A percentile compares a stretch with the other conserved stretches of the same genome.
phyloP scores from a whole-genome alignment of 1,139 yeast species.

The Magnusiomyces starmeri region DNA sequence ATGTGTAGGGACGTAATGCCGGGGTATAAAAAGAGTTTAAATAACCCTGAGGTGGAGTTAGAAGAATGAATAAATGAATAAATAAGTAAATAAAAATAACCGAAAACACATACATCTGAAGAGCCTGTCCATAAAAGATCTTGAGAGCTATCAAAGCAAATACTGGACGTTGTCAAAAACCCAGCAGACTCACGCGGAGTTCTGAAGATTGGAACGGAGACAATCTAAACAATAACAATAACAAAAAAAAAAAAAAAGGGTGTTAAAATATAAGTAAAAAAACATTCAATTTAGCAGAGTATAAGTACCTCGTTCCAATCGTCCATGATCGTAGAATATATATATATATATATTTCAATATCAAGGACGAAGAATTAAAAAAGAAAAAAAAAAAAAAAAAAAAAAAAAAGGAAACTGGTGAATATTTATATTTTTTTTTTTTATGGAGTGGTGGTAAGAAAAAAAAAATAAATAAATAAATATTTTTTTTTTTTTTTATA shows the following conservation, averaged over 20 bases:
- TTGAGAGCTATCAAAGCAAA: slow-evolving; percentile 59
- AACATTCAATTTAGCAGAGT: too few species aligned
- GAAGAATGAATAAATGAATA: slow-evolving; percentile 20
- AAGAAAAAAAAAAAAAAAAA: slow-evolving; percentile 9
- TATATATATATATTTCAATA: neutral
- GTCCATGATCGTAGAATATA: slow-evolving; percentile 32
- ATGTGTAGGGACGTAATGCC: slow-evolving; percentile 40
- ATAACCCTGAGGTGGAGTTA: slow-evolving; percentile 32
- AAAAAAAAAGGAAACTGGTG: neutral
- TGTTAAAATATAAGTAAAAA: too few species aligned
- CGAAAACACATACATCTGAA: slow-evolving; percentile 35
- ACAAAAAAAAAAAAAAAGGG: neutral
- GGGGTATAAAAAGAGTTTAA: slow-evolving; percentile 42
- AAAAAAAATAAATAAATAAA: neutral
- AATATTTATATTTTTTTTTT: neutral
- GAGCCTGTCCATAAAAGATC: slow-evolving; percentile 90
- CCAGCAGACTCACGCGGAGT: slow-evolving; percentile 23
- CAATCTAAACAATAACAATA: slow-evolving; percentile 25
- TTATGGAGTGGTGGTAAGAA: too few species aligned
- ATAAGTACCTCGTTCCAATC: slow-evolving; percentile 42
- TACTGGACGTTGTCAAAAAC: slow-evolving; percentile 29
- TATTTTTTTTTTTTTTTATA: too few species aligned
- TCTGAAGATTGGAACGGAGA: slow-evolving; percentile 21
- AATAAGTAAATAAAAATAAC: slow-evolving; percentile 34
- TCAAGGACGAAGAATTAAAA: neutral